Conservation (phyloP, 305 asterid species). For the Coffea humblotiana region DNA sequence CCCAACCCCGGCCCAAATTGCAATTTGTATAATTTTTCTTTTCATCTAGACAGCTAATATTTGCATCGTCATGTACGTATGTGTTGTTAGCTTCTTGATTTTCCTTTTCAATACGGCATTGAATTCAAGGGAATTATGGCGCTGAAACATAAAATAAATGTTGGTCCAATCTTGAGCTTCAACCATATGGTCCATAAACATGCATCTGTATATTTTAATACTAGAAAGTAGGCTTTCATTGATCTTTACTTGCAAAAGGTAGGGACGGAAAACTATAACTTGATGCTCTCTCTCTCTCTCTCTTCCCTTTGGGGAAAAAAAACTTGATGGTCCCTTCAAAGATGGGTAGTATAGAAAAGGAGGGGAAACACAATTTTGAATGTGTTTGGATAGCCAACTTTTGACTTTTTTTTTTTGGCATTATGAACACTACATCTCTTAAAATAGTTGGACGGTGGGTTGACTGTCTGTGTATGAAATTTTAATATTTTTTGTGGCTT, state of each 20-base stretch:
- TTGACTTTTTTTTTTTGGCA: too few species aligned
- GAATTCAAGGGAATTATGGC: background rate
- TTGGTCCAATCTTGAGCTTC: background rate
- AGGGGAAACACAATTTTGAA: too few species aligned
- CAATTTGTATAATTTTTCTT: background rate
- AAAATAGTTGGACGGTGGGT: too few species aligned
- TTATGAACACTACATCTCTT: too few species aligned
- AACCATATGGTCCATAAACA: background rate
- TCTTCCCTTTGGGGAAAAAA: too few species aligned
- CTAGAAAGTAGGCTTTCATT: background rate
- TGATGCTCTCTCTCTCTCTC: background rate
- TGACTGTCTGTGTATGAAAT: background rate
- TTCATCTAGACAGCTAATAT: background rate
- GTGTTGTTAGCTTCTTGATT: background rate
- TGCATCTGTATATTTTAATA: background rate
- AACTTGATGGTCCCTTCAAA: background rate
- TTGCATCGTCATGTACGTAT: background rate
- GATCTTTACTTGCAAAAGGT: background rate
- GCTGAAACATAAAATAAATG: constrained; percentile 3
- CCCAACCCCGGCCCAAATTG: too few species aligned
- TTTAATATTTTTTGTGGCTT: too few species aligned
- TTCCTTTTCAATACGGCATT: background rate
- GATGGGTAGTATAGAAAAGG: too few species aligned
- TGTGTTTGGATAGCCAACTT: too few species aligned
- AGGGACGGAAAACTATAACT: background rate